Evolutionary conservation across 306 rosid species (phyloP), one percentile per base, ranked within the genome.

Genomic region (Cucurbita maxima): DNA sequence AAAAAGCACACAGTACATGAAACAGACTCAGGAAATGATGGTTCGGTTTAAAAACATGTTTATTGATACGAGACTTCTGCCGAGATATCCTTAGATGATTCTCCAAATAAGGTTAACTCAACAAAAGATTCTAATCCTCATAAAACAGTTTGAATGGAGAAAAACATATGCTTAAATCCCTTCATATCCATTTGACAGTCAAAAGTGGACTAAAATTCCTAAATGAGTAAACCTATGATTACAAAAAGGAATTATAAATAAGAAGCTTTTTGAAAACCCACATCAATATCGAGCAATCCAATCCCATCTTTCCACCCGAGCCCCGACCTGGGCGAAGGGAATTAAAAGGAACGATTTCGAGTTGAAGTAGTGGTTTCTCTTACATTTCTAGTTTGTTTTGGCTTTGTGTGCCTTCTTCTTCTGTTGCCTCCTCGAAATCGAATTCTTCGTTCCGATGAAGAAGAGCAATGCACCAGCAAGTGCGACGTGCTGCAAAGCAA

Each of bases 381-480:
- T 9, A 25, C 55, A 18, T 41, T 3, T 80, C 85, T 88, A 90
- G 73, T 15, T 43, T 10, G 86, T 78, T 77, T 90, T 88, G 74
- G 98, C 16, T 79, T 93, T 93, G 16, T 85, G 88, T 75, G 83
- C 81, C 81, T 85, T 90, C 89, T 86, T 92, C 88, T 85, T 88
- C 68, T 57, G 55, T 64, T 82, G 93, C 76, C 84, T 88, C 81
- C 79, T 82, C 64, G 86, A 82, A 76, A 85, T 87, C 8, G 92
- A 86, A 79, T 80, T 85, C 87, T 90, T 93, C 86, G 91, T 86
- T 74, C 90, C 98, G 1, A 87, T 72, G 75, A 90, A 93, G 83
- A 93, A 90, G 45, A 93, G 83, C 82, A 90, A 75, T 19, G 98
- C 95, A 55, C 98, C 98, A 51, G 83, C 83, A 72, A 93, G 85